Percentiles rank a stretch among this genome's conserved stretches.
Conservation (phyloP, 2,329 filamentous ascomycete genomes). For the Alternaria incomplexa region DNA sequence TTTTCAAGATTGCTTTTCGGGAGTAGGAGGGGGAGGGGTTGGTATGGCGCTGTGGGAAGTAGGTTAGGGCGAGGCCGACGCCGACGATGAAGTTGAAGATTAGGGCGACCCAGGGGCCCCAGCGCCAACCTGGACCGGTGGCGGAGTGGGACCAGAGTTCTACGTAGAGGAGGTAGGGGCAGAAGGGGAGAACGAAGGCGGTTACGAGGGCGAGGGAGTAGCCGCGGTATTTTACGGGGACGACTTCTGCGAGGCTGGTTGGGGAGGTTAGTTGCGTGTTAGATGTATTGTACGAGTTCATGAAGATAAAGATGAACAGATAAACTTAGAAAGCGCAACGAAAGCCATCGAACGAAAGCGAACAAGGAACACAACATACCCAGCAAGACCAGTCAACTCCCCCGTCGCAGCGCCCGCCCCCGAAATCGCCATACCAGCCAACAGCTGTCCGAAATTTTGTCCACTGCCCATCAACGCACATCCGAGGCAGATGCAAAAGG, state of each 20-base stretch:
- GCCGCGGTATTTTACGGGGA: constrained; percentile 43
- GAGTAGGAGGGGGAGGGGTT: constrained; percentile 16
- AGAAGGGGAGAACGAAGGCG: constrained; percentile 45
- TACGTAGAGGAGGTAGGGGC: constrained; percentile 41
- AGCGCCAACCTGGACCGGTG: constrained; percentile 37
- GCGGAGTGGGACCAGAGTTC: constrained; percentile 38
- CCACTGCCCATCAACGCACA: constrained; percentile 37
- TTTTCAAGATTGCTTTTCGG: neutral
- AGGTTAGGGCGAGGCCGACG: constrained; percentile 38
- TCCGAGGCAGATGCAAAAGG: constrained; percentile 38
- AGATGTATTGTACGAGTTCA: no score
- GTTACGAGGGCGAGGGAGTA: constrained; percentile 43
- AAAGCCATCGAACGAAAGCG: neutral
- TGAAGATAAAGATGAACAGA: no score
- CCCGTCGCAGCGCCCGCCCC: constrained; percentile 44
- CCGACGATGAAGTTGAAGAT: constrained; percentile 42
- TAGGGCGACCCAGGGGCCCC: constrained; percentile 44
- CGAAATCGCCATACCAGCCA: constrained; percentile 44
- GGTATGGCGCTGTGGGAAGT: constrained; percentile 41
- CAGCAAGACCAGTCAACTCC: constrained; percentile 45
- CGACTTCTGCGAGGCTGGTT: constrained; percentile 40
- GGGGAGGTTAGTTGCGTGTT: no score
- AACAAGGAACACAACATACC: constrained; percentile 23
- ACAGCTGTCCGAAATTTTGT: constrained; percentile 40
- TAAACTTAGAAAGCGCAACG: no score